These are phyloP conservation scores for Cordyceps pruinosa DNA, from an alignment of 2,329 filamentous ascomycete genomes.

Conservation along the genomic window DNA sequence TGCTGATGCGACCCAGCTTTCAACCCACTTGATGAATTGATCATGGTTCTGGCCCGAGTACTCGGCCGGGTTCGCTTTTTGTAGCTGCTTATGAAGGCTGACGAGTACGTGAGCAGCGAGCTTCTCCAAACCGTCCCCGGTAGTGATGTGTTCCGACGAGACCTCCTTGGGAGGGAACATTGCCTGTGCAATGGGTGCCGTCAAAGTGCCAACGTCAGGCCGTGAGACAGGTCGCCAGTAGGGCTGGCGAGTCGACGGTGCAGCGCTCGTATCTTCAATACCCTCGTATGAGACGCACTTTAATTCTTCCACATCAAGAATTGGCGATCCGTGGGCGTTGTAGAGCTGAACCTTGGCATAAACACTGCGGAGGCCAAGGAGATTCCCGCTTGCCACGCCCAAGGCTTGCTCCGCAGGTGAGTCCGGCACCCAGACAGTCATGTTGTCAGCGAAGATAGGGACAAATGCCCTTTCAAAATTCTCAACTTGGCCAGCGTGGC, in stretches of 20 bases:
- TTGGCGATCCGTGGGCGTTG: slow-evolving; percentile 15
- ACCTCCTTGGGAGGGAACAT: background rate
- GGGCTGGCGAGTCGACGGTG: background rate
- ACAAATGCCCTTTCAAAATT: slow-evolving; percentile 21
- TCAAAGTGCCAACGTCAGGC: background rate
- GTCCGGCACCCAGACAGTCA: background rate
- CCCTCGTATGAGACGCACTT: slow-evolving; percentile 19
- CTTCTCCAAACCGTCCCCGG: background rate
- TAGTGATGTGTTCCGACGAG: background rate
- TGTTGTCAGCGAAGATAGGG: slow-evolving; percentile 1
- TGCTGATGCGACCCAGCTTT: background rate
- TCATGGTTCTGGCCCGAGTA: background rate
- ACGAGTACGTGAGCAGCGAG: background rate
- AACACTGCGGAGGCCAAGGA: slow-evolving; percentile 11
- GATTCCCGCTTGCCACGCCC: slow-evolving; percentile 2
- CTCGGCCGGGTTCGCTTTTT: background rate
- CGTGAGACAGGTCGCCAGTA: background rate
- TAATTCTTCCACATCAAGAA: slow-evolving; percentile 20
- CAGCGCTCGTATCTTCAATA: slow-evolving; percentile 14
- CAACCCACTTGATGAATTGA: background rate
- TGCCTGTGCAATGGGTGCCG: background rate
- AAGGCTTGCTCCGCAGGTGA: background rate
- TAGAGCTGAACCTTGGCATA: slow-evolving; percentile 20
- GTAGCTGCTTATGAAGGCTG: background rate
- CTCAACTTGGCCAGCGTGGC: slow-evolving; percentile 18